These are phyloP conservation scores for Durotheca rogersii DNA, from an alignment of 495 filamentous ascomycete species.

Conservation along the genomic window DNA sequence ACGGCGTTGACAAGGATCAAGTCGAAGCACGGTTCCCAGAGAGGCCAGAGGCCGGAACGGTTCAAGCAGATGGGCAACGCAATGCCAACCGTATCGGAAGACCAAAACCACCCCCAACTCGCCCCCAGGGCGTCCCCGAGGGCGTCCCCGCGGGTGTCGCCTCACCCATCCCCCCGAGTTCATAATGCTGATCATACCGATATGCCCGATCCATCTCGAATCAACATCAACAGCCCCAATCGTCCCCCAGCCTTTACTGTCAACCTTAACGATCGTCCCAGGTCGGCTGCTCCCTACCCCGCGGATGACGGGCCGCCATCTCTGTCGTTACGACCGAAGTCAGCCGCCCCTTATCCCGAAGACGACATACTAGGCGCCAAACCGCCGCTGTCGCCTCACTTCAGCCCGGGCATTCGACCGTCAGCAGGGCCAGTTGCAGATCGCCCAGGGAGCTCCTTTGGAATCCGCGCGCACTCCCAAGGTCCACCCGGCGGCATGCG, in stretches of 20 bases:
- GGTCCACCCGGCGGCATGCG: conserved; percentile 21
- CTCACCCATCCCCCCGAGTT: conserved; percentile 38
- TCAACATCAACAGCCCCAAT: conserved; percentile 46
- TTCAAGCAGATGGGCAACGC: conserved; percentile 49
- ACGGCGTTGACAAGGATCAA: conserved; percentile 88
- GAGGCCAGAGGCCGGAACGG: conserved; percentile 67
- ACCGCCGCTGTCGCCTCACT: conserved; percentile 36
- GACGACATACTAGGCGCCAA: conserved; percentile 42
- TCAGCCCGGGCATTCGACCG: conserved; percentile 40
- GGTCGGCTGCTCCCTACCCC: conserved; percentile 67
- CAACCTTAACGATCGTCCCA: conserved; percentile 46
- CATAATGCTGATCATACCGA: conserved; percentile 45
- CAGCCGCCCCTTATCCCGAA: conserved; percentile 55
- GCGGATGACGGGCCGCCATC: conserved; percentile 55
- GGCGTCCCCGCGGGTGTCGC: conserved; percentile 31
- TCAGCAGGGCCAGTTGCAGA: conserved; percentile 49
- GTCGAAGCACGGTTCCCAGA: conserved; percentile 85
- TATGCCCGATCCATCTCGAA: conserved; percentile 68
- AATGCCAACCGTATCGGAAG: conserved; percentile 56
- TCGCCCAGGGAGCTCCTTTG: conserved; percentile 67
- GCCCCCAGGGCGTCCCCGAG: too few relatives aligned
- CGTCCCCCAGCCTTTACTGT: conserved; percentile 48
- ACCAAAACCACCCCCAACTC: too few relatives aligned
- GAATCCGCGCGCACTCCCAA: conserved; percentile 52
- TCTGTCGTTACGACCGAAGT: conserved; percentile 37